Base-by-base conservation (phyloP, 2,329 filamentous ascomycete species). In the Aspergillus terreus region DNA sequence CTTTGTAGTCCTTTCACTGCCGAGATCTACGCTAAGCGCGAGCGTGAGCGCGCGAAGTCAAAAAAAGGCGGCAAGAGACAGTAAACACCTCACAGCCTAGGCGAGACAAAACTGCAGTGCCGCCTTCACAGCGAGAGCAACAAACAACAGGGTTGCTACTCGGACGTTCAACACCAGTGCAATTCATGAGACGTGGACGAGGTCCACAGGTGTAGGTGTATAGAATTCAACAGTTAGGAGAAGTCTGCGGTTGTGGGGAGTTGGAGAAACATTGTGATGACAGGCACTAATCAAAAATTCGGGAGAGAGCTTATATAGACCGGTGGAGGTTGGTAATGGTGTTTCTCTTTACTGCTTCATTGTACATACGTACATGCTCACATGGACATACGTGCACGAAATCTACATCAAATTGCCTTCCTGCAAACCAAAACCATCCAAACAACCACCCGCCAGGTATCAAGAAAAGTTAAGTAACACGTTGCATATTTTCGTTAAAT, bases 21-120 rank as follows among this genome's bases (percentile, higher is more conserved):
- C 3, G 88, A 82, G 59, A 99, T 99, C 66, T 99, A 97, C 71
- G 87, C 86, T 60, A 95, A 94, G 83, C 71, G 71, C 30, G 72
- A 74, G 55, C 71, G 71, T 21, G 69, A 73, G 51, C 68, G 69
- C 45, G 64, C 69, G 33, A 73, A 71, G 56, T 53, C 60, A 17
- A 68, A 67, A 58, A 62, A 67, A 51, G 65, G 61, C 56, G 66
- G 65, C 55, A 73, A 74, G 64, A 63, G 59, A 54, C 63, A 65
- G 57, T 74, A 71, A 66, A 53, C 17, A 12, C 25, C 2, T 21
- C 23, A 42, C 27, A 7, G 25, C 15, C 15, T 11, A 44, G 25
- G 11, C 32, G 17, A 19, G 21, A 38, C 17, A 21, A 17, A 14
- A 30, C 27, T 38, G 19, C 32, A 23, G 11, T 14, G 32, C 25